These are phyloP conservation scores for Iris macrosiphon DNA, from an alignment of 106 monocot species.

Conservation along the genomic window DNA sequence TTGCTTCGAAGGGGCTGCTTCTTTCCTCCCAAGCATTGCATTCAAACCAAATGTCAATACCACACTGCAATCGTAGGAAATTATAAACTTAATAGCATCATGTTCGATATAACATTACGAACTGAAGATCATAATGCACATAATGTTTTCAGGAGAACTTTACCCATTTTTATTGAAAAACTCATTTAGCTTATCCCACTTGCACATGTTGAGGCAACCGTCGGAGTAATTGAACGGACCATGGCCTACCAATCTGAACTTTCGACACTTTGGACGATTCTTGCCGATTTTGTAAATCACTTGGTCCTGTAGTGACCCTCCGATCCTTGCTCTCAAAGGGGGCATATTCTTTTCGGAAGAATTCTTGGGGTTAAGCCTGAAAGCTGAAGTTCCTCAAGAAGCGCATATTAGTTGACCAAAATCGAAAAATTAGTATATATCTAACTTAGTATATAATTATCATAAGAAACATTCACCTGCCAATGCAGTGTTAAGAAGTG, in stretches of 20 bases:
- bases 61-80: constrained; percentile 21
- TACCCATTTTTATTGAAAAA: constrained; percentile 30
- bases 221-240: constrained; percentile 28
- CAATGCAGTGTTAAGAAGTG: constrained; percentile 43
- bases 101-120: not conserved
- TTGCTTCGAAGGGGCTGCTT: too few species aligned
- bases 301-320: constrained; percentile 57
- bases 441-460: not conserved
- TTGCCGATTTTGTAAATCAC: constrained; percentile 25
- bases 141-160: not conserved
- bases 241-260: not conserved
- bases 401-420: not conserved
- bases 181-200: constrained; percentile 41
- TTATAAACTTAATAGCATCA: too few species aligned
- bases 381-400: constrained; percentile 19
- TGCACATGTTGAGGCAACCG: constrained; percentile 42
- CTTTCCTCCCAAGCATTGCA: constrained; percentile 27
- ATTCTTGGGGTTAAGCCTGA: too few species aligned
- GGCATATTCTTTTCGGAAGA: too few species aligned
- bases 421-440: not conserved
- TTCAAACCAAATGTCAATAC: constrained; percentile 42
- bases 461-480: constrained; percentile 24
- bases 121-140: not conserved
- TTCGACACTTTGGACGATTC: constrained; percentile 2
- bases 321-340: constrained; percentile 33